Evolutionary conservation across 108 stramenopile species (phyloP), one percentile per base, ranked within the genome.

Genomic region (Asterionellopsis glacialis): DNA sequence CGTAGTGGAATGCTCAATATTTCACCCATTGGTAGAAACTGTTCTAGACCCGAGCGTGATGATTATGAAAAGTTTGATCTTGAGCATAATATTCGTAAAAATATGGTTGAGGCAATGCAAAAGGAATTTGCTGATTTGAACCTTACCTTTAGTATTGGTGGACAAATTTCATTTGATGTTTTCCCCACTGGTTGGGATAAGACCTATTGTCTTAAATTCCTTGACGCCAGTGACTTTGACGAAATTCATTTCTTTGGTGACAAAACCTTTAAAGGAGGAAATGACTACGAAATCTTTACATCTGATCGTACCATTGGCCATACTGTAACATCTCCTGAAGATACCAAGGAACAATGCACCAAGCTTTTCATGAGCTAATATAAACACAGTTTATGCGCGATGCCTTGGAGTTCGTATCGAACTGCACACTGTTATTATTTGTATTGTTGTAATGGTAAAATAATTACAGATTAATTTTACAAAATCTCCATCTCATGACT

Each of bases 221-320:
- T 96, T 54, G 53, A 76, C 16, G 80, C 58, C 18, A 76, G 44
- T 19, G 95, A 96, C 65, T 99, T 87, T 79, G 97, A 99, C 65
- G 96, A 97, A 74, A 84, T 99, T 61, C 98, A 98, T 70, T 99
- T 99, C 72, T 99, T 98, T 65, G 99, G 99, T 9, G 99, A 99
- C 88, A 99, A 99, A 73, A 99, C 98, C 14, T 98, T 96, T 56
- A 80, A 96, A 67, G 99, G 99, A 21, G 99, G 99, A 24, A 99
- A 99, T 63, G 99, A 99, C 73, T 95, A 79, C 74, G 99, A 98
- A 65, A 98, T 99, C 66, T 98, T 97, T 74, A 64, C 75, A 39
- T 82, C 87, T 23, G 88, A 94, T 56, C 77, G 95, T 54, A 96
- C 94, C 2, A 95, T 92, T 59, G 99, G 98, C 9, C 98, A 98